Conservation (phyloP, 2,329 filamentous ascomycete species). For the Pyricularia pennisetigena region DNA sequence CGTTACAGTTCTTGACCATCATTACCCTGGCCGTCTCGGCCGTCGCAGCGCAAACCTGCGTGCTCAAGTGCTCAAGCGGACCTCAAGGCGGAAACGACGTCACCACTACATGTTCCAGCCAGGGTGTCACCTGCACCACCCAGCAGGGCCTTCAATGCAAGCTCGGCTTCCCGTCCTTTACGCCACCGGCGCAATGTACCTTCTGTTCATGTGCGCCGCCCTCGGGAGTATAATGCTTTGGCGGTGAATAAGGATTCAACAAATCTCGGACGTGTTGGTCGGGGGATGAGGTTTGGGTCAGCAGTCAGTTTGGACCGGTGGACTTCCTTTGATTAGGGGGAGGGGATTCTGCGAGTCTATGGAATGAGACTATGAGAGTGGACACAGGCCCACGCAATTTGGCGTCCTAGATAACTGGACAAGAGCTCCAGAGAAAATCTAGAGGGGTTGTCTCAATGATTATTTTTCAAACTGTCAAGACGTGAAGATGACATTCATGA, state of each 20-base stretch:
- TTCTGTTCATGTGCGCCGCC: neutral
- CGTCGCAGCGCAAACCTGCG: neutral
- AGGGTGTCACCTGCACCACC: neutral
- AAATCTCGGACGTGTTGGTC: neutral
- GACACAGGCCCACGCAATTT: too few relatives aligned
- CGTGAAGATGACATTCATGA: too few relatives aligned
- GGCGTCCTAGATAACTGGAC: too few relatives aligned
- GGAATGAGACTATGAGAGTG: too few relatives aligned
- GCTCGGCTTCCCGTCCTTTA: neutral
- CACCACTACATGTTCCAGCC: neutral
- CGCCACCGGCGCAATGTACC: neutral
- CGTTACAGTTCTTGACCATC: neutral
- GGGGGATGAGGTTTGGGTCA: neutral
- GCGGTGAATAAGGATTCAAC: neutral
- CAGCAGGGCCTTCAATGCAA: neutral
- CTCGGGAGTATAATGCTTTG: neutral
- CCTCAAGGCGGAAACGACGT: neutral
- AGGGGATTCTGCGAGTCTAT: too few relatives aligned
- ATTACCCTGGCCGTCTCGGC: neutral
- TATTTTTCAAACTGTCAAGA: too few relatives aligned
- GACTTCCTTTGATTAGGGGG: too few relatives aligned
- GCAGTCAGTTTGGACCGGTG: too few relatives aligned
- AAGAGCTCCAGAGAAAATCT: too few relatives aligned
- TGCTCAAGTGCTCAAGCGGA: neutral
- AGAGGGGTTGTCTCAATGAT: too few relatives aligned